Evolutionary conservation across 768 basidiomycete species (phyloP).

Genomic region (Daedaleopsis nitida): DNA sequence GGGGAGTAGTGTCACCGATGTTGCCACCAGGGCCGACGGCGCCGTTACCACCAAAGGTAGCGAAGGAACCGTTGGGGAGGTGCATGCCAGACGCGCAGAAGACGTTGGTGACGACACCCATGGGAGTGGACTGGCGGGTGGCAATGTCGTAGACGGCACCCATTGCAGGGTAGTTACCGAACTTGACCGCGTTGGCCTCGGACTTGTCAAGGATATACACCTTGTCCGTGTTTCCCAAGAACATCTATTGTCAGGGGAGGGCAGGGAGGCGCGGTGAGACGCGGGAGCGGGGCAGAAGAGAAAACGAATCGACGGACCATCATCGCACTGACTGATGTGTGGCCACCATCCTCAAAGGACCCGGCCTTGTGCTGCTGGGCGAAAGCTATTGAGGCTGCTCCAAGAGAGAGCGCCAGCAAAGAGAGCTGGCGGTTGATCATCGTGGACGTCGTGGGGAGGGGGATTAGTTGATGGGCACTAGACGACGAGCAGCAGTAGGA

Average conservation of each 20-base stretch:
- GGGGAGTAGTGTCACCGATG: slow-evolving; percentile 49
- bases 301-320: slow-evolving; percentile 42
- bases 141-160: slow-evolving; percentile 73
- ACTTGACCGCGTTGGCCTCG: slow-evolving; percentile 68
- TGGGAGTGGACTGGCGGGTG: slow-evolving; percentile 56
- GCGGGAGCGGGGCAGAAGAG: slow-evolving; percentile 1
- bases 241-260: slow-evolving; percentile 51
- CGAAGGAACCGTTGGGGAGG: slow-evolving; percentile 76
- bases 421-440: slow-evolving; percentile 30
- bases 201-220: slow-evolving; percentile 94
- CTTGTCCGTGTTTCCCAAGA: slow-evolving; percentile 75
- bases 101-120: slow-evolving; percentile 73
- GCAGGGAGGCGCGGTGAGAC: not conserved
- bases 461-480: slow-evolving; percentile 7
- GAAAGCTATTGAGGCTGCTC: slow-evolving; percentile 29
- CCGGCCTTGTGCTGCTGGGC: slow-evolving; percentile 28
- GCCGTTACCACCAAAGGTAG: slow-evolving; percentile 77
- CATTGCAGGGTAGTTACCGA: slow-evolving; percentile 75
- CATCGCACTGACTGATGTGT: slow-evolving; percentile 53
- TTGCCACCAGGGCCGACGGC: slow-evolving; percentile 69
- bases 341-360: slow-evolving; percentile 34
- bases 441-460: slow-evolving; percentile 10
- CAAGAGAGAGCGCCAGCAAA: slow-evolving; percentile 49
- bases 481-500: not conserved
- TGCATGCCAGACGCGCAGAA: slow-evolving; percentile 88